A percentile compares a stretch with the other conserved stretches of the same genome.
These are phyloP conservation scores for Tetracladium marchalianum DNA, from an alignment of 495 filamentous ascomycete species.

Conservation along the genomic window DNA sequence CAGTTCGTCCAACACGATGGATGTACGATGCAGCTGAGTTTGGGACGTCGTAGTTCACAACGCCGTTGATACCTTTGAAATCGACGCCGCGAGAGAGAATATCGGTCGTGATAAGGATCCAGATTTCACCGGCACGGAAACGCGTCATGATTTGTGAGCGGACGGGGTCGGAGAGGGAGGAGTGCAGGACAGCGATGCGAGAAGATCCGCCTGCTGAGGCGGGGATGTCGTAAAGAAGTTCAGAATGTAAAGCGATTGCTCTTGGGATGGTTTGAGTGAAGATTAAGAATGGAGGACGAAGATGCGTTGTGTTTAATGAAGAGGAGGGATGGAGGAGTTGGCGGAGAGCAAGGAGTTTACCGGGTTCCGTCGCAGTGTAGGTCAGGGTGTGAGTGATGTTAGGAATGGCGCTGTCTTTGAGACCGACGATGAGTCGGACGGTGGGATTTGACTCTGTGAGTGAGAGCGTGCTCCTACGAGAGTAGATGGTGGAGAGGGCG, in stretches of 20 bases:
- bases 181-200: constrained; percentile 84
- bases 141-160: constrained; percentile 75
- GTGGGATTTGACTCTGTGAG: constrained; percentile 39
- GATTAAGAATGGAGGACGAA: constrained; percentile 82
- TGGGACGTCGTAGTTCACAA: constrained; percentile 95
- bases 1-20: constrained; percentile 87
- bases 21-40: constrained; percentile 81
- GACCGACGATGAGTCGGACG: constrained; percentile 78
- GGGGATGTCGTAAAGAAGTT: constrained; percentile 92
- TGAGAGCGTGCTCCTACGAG: constrained; percentile 26
- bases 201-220: constrained; percentile 73
- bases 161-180: constrained; percentile 65
- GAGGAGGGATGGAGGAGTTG: constrained; percentile 79
- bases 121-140: constrained; percentile 87
- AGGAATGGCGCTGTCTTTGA: constrained; percentile 90
- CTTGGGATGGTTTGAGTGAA: constrained; percentile 92
- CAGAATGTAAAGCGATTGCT: constrained; percentile 75
- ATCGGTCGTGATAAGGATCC: constrained; percentile 94
- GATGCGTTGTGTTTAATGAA: constrained; percentile 42
- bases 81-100: constrained; percentile 84
- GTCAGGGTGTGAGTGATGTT: constrained; percentile 81
- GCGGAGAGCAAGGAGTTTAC: constrained; percentile 84
- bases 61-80: constrained; percentile 84
- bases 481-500: constrained; percentile 49
- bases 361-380: constrained; percentile 86